phyloP scores from a whole-genome alignment of 2,329 filamentous ascomycete genomes.

The Pseudogymnoascus sp. region DNA sequence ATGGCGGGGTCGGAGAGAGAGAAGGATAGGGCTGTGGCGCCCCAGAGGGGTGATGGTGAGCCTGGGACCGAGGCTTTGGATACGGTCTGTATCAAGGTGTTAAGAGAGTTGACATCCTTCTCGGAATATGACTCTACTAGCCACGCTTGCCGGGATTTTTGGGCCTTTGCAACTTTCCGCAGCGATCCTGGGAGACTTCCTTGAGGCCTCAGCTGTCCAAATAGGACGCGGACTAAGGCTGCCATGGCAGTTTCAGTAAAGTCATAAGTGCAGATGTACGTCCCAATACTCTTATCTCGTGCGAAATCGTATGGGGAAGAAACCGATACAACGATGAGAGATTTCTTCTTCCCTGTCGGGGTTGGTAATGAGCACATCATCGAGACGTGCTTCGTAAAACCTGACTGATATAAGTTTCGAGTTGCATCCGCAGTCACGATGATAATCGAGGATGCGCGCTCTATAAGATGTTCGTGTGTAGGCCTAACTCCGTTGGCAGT shows the following conservation, averaged over 20 bases:
- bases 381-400: conserved; percentile 91
- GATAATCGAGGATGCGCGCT: conserved; percentile 78
- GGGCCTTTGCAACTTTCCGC: conserved; percentile 76
- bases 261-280: conserved; percentile 92
- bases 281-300: conserved; percentile 82
- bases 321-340: conserved; percentile 82
- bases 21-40: conserved; percentile 67
- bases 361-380: conserved; percentile 88
- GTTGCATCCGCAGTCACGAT: conserved; percentile 92
- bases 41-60: conserved; percentile 55
- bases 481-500: conserved; percentile 87
- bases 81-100: conserved; percentile 65
- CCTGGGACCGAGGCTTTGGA: conserved; percentile 60
- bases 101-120: conserved; percentile 64
- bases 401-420: conserved; percentile 84
- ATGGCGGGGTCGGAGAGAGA: conserved; percentile 63
- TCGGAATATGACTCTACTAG: conserved; percentile 84
- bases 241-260: conserved; percentile 89
- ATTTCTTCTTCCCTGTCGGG: conserved; percentile 73
- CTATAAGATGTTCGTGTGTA: conserved; percentile 88
- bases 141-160: conserved; percentile 91
- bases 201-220: conserved; percentile 60
- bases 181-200: conserved; percentile 65
- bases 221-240: conserved; percentile 73
- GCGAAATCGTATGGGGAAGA: conserved; percentile 96